These are phyloP conservation scores for Bonia amplexicaulis DNA, from an alignment of 176 grass and related monocot genomes.

Conservation along the genomic window DNA sequence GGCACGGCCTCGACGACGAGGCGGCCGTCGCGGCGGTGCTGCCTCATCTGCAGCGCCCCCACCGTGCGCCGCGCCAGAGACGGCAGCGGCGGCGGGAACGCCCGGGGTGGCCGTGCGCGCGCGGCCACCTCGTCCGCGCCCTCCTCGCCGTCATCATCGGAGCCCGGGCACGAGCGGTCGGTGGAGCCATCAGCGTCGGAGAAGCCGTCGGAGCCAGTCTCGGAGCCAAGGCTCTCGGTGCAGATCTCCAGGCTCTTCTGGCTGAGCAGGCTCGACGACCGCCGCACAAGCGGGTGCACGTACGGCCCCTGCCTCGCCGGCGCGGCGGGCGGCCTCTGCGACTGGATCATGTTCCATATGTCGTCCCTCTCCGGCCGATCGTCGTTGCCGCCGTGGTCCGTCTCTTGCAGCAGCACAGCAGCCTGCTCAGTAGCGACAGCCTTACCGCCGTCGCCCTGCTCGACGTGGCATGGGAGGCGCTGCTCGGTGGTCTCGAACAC, in stretches of 20 bases:
- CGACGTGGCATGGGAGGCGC: constrained; percentile 24
- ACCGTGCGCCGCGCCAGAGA: constrained; percentile 62
- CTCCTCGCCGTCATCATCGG: constrained; percentile 11
- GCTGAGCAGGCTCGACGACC: constrained; percentile 73
- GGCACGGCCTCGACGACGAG: constrained; percentile 71
- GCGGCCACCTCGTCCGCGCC: constrained; percentile 17
- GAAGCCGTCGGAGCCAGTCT: constrained; percentile 74
- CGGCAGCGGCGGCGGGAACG: constrained; percentile 76
- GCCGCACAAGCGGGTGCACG: constrained; percentile 67
- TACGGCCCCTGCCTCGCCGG: constrained; percentile 38
- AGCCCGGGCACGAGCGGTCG: constrained; percentile 35
- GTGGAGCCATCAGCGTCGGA: constrained; percentile 32
- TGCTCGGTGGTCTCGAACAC: constrained; percentile 43
- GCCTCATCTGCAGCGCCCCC: constrained; percentile 64
- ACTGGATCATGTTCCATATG: constrained; percentile 78
- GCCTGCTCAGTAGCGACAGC: neutral
- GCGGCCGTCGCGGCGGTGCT: constrained; percentile 69
- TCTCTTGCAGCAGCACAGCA: constrained; percentile 27
- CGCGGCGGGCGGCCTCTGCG: constrained; percentile 7
- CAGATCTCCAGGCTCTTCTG: constrained; percentile 90
- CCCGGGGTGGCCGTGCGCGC: constrained; percentile 17
- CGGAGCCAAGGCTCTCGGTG: constrained; percentile 98
- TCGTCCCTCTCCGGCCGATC: constrained; percentile 41
- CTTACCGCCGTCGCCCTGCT: constrained; percentile 8
- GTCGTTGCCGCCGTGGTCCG: constrained; percentile 20